Evolutionary conservation across 768 basidiomycete genomes (phyloP), one percentile per base, ranked within the genome.

Genomic region (Cystofilobasidium capitatum): DNA sequence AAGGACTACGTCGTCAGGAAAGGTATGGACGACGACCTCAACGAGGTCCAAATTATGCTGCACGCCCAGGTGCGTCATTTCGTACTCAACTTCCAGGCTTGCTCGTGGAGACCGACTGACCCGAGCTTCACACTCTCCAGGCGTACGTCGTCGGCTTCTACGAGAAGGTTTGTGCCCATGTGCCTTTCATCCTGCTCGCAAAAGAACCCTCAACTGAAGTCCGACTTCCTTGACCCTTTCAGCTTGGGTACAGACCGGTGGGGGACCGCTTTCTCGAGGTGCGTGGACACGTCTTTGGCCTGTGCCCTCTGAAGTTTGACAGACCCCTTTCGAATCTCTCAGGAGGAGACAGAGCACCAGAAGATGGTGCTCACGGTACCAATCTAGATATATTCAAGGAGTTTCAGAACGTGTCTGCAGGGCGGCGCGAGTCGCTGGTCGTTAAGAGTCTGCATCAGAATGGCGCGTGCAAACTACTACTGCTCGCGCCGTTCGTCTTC

Each of bases 1-100:
- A 86, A 88, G 72, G 77, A 80, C 42, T 87, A 84, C 83, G 81
- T 82, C 67, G 75, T 75, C 66, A 73, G 77, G 61, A 80, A 86
- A 71, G 82, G 67, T 8, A 62, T 37, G 54, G 24, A 44, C 29
- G 45, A 26, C 26, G 66, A 61, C n/a, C 51, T 40, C 35, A 54
- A 68, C 16, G 54, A 62, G 12, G 66, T 54, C 31, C 10, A 55
- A 24, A 55, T 68, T n/a, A 58, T 58, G 61, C 63, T 60, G 29
- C 60, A 68, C 36, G 22, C 61, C 6, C 66, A 68, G 44, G 66
- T 63, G 14, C 24, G 66, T 45, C 3, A 17, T 24, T 8, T 33
- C 13, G 4, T 10, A 16, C 4, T 16, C 7, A 22, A 17, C 8
- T 33, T 26, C 20, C 26, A 3, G 24, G 5, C 3, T 10, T 10